phyloP scores from a whole-genome alignment of 306 rosid genomes.

The Dryas octopetala region DNA sequence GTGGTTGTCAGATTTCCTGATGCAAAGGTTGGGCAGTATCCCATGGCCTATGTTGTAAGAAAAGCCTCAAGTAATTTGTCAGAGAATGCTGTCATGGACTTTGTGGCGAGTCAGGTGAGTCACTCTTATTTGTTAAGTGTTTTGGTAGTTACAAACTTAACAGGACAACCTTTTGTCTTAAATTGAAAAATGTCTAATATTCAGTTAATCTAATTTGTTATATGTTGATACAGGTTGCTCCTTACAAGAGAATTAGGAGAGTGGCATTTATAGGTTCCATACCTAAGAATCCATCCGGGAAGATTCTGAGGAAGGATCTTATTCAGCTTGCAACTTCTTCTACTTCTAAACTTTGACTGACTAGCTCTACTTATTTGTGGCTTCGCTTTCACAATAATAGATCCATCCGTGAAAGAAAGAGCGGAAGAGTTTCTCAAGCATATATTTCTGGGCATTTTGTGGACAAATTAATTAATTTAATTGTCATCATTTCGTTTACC shows the following conservation, averaged over 20 bases:
- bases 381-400: no score
- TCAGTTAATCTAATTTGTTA: background rate
- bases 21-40: slow-evolving; percentile 80
- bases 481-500: no score
- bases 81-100: slow-evolving; percentile 61
- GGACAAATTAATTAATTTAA: no score
- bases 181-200: no score
- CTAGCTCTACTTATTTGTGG: no score
- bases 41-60: slow-evolving; percentile 84
- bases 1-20: slow-evolving; percentile 61
- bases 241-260: slow-evolving; percentile 76
- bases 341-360: slow-evolving; percentile 61
- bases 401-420: no score
- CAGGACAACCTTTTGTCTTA: background rate
- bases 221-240: slow-evolving; percentile 62
- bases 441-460: no score
- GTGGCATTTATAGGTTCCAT: slow-evolving; percentile 74
- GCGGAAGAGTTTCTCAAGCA: no score
- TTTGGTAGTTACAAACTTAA: background rate
- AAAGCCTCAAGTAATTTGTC: slow-evolving; percentile 57
- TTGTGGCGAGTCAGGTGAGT: slow-evolving; percentile 65
- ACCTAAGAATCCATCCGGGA: slow-evolving; percentile 89
- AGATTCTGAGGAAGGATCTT: slow-evolving; percentile 96
- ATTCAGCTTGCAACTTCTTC: slow-evolving; percentile 74
- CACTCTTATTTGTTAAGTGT: background rate